These are phyloP conservation scores for Venturiaceae sp. DNA, from an alignment of 2,329 filamentous ascomycete species.

Conservation along the genomic window DNA sequence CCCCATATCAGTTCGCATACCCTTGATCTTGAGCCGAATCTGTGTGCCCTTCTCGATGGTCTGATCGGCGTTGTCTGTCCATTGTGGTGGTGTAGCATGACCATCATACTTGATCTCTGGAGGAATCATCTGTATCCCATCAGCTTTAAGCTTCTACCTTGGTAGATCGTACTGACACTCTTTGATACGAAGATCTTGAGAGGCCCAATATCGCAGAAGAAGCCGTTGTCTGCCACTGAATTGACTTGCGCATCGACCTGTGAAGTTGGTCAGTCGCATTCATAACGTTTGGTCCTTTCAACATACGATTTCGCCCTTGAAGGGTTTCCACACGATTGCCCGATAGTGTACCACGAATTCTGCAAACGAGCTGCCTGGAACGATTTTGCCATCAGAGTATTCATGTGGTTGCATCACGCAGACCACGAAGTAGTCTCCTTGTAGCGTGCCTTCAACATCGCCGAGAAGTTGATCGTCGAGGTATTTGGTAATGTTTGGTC, in stretches of 20 bases:
- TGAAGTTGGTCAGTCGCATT: conserved; percentile 14
- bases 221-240: conserved; percentile 83
- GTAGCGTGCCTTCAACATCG: conserved; percentile 64
- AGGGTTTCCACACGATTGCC: conserved; percentile 94
- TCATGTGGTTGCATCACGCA: conserved; percentile 86
- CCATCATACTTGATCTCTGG: conserved; percentile 88
- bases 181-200: conserved; percentile 71
- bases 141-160: conserved; percentile 16
- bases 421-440: conserved; percentile 90
- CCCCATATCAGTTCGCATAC: conserved; percentile 84
- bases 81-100: conserved; percentile 93
- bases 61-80: conserved; percentile 88
- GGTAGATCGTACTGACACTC: conserved; percentile 50
- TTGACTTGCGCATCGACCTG: conserved; percentile 91
- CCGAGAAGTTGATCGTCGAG: conserved; percentile 82
- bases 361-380: conserved; percentile 83
- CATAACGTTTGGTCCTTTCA: background rate
- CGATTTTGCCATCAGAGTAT: conserved; percentile 84
- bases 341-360: conserved; percentile 94
- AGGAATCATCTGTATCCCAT: conserved; percentile 64
- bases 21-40: conserved; percentile 87
- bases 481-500: conserved; percentile 83
- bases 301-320: conserved; percentile 93
- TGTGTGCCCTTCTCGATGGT: conserved; percentile 91
- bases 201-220: conserved; percentile 78